Evolutionary conservation across 371 early-diverging fungal species (phyloP).

Genomic region (Haplosporangium sp.): DNA sequence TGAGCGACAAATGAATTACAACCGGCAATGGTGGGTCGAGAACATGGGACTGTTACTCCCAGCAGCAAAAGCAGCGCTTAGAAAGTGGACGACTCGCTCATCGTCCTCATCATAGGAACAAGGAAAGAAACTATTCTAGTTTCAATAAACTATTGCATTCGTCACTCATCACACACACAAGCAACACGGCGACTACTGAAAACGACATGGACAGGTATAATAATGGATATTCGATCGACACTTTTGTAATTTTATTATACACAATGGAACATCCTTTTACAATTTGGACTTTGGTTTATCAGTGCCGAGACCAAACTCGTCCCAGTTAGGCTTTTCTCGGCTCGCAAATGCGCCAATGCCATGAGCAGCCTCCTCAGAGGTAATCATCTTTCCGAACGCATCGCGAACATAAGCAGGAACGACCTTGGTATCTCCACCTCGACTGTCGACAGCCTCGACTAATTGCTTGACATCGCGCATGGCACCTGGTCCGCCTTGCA

Average conservation of each 20-base stretch:
- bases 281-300: conserved; percentile 43
- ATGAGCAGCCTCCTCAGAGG: conserved; percentile 74
- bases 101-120: background rate
- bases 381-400: conserved; percentile 74
- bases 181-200: background rate
- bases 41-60: conserved; percentile 77
- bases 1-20: conserved; percentile 80
- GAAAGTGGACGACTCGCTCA: conserved; percentile 40
- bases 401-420: conserved; percentile 50
- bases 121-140: too few species aligned
- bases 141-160: too few species aligned
- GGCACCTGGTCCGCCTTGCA: conserved; percentile 69
- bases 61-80: conserved; percentile 69
- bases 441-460: conserved; percentile 59
- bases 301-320: conserved; percentile 49
- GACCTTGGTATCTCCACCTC: conserved; percentile 53
- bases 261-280: background rate
- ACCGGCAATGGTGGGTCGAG: conserved; percentile 79
- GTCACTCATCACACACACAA: too few species aligned
- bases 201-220: too few species aligned
- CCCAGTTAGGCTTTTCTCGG: conserved; percentile 73
- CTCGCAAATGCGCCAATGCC: conserved; percentile 71
- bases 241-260: conserved; percentile 10
- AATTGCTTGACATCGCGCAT: conserved; percentile 65
- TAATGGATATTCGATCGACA: too few species aligned